These are phyloP conservation scores for Pisolithus tinctorius DNA, from an alignment of 768 basidiomycete genomes.

Conservation along the genomic window DNA sequence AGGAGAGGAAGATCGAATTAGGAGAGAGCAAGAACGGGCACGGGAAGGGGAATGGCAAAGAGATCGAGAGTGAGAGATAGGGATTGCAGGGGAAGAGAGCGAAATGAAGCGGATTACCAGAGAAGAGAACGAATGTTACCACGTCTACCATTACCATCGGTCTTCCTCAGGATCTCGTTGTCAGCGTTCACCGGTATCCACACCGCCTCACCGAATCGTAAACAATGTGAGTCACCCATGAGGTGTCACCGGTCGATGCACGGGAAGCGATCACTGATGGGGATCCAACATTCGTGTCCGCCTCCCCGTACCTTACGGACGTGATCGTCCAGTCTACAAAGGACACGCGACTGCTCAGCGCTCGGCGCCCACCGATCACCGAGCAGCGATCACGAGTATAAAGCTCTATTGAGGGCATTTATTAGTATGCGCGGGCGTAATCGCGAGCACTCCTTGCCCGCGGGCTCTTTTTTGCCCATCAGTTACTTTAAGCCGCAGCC, in stretches of 20 bases:
- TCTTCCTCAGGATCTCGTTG: constrained; percentile 25
- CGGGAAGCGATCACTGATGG: too few relatives aligned
- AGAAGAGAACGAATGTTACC: constrained; percentile 43
- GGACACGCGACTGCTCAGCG: constrained; percentile 18
- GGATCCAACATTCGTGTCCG: constrained; percentile 17
- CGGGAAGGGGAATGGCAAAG: constrained; percentile 13
- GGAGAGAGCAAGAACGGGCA: constrained; percentile 27
- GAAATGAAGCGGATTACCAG: constrained; percentile 13
- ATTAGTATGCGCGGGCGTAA: constrained; percentile 27
- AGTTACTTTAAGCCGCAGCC: constrained; percentile 37
- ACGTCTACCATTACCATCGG: constrained; percentile 32
- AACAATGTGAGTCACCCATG: constrained; percentile 30
- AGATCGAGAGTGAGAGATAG: constrained; percentile 58
- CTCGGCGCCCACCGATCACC: constrained; percentile 17
- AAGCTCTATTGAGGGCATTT: constrained; percentile 23
- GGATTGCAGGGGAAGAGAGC: constrained; percentile 52
- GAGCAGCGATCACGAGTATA: constrained; percentile 17
- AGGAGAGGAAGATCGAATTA: constrained; percentile 64
- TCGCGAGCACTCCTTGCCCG: constrained; percentile 47
- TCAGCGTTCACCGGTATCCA: constrained; percentile 29
- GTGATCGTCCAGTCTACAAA: constrained; percentile 22
- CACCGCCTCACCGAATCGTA: constrained; percentile 31
- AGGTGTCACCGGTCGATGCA: constrained; percentile 18
- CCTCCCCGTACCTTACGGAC: constrained; percentile 29
- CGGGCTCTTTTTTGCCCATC: constrained; percentile 67